Evolutionary conservation across 2,329 filamentous ascomycete species (phyloP).

Genomic region (Verticillium tricorpus): DNA sequence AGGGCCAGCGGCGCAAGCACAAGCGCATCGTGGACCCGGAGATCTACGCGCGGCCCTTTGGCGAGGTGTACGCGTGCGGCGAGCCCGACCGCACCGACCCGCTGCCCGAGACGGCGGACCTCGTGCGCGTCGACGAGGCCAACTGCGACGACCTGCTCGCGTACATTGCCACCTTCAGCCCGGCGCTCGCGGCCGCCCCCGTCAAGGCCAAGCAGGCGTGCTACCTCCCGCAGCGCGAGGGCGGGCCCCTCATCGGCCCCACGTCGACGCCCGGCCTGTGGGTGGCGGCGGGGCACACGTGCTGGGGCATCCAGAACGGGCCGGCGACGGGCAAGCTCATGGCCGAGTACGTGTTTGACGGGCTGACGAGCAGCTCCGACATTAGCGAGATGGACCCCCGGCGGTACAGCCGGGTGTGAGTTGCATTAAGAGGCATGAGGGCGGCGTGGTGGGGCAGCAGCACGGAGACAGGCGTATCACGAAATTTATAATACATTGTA

Average conservation of each 20-base stretch:
- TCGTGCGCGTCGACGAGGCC: slow-evolving; percentile 68
- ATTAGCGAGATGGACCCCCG: slow-evolving; percentile 64
- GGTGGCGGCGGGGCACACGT: slow-evolving; percentile 87
- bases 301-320: slow-evolving; percentile 97
- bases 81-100: slow-evolving; percentile 75
- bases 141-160: slow-evolving; percentile 83
- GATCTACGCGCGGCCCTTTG: slow-evolving; percentile 85
- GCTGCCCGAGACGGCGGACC: slow-evolving; percentile 69
- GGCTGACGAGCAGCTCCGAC: slow-evolving; percentile 62
- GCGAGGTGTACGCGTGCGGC: slow-evolving; percentile 89
- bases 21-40: slow-evolving; percentile 73
- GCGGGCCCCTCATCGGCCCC: slow-evolving; percentile 70
- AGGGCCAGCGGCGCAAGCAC: slow-evolving; percentile 48
- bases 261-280: slow-evolving; percentile 71
- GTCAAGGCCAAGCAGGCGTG: slow-evolving; percentile 80
- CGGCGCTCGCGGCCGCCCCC: slow-evolving; percentile 63
- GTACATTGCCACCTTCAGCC: slow-evolving; percentile 64
- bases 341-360: slow-evolving; percentile 75
- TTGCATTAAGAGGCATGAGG: not conserved
- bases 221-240: slow-evolving; percentile 78
- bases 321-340: slow-evolving; percentile 81
- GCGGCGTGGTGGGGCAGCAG: not conserved
- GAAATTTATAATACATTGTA: too few species aligned
- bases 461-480: not conserved
- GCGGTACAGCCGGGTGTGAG: slow-evolving; percentile 48